A percentile compares a stretch with the other conserved stretches of the same genome.
Conservation (phyloP, 345 rosid species). For the Leavenworthia alabamica region DNA sequence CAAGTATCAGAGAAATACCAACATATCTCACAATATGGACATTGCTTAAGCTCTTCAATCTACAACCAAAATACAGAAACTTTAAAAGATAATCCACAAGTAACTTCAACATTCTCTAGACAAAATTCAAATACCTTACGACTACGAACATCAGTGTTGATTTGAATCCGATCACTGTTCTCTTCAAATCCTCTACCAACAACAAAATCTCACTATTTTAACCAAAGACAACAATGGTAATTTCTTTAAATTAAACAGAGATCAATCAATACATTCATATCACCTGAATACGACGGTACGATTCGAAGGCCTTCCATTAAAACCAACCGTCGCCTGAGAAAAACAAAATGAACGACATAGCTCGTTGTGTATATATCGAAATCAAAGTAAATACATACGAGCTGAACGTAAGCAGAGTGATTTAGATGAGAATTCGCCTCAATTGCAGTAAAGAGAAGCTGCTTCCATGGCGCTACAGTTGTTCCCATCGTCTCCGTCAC, state of each 20-base stretch:
- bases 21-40: slow-evolving; percentile 80
- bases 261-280: neutral
- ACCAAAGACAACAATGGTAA: neutral
- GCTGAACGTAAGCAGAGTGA: slow-evolving; percentile 62
- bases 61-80: slow-evolving; percentile 29
- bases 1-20: slow-evolving; percentile 86
- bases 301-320: slow-evolving; percentile 72
- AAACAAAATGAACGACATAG: neutral
- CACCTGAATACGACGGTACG: slow-evolving; percentile 84
- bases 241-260: neutral
- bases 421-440: slow-evolving; percentile 59
- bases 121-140: slow-evolving; percentile 43
- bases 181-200: slow-evolving; percentile 73
- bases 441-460: slow-evolving; percentile 60
- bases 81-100: neutral
- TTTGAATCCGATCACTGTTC: slow-evolving; percentile 46
- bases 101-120: neutral
- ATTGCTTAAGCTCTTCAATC: slow-evolving; percentile 78
- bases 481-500: slow-evolving; percentile 31
- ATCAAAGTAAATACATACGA: slow-evolving; percentile 28
- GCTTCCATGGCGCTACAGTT: slow-evolving; percentile 67
- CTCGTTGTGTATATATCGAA: neutral
- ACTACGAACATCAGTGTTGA: slow-evolving; percentile 63
- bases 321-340: slow-evolving; percentile 70
- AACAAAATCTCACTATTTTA: neutral